Conservation (phyloP, 2,329 filamentous ascomycete species). For the Dactylonectria macrodidyma region DNA sequence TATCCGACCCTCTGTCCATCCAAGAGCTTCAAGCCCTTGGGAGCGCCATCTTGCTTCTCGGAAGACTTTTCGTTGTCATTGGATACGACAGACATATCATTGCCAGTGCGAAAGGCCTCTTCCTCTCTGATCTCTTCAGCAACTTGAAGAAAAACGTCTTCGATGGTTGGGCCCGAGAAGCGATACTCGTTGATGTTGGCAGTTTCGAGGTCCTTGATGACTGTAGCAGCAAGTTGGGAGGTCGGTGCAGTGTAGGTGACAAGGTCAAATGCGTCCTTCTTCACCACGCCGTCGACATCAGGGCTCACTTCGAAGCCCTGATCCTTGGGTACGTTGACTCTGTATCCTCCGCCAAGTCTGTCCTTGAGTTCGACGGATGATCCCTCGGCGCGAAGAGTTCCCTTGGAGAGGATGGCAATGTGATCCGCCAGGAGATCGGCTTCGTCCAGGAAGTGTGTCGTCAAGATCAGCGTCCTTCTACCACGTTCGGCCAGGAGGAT, state of each 20-base stretch:
- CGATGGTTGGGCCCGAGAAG: conserved; percentile 90
- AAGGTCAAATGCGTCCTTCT: conserved; percentile 77
- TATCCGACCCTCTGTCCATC: conserved; percentile 81
- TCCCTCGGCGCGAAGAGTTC: conserved; percentile 84
- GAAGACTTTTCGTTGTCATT: conserved; percentile 42
- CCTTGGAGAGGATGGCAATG: conserved; percentile 90
- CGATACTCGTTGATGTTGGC: conserved; percentile 82
- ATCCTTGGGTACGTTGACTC: conserved; percentile 80
- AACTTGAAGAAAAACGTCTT: conserved; percentile 91
- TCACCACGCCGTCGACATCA: conserved; percentile 69
- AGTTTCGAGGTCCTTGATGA: conserved; percentile 79
- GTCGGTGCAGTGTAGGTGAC: conserved; percentile 80
- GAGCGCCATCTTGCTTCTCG: conserved; percentile 46
- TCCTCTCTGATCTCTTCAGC: conserved; percentile 83
- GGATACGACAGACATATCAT: conserved; percentile 31
- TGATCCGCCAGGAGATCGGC: conserved; percentile 91
- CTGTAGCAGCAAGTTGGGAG: conserved; percentile 78
- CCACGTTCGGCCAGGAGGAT: conserved; percentile 90
- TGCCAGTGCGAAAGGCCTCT: conserved; percentile 50
- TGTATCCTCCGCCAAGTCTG: conserved; percentile 85
- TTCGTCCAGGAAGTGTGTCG: conserved; percentile 95
- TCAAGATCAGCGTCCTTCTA: conserved; percentile 85
- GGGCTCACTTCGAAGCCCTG: conserved; percentile 63
- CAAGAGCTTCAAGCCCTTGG: conserved; percentile 67
- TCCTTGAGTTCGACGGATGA: conserved; percentile 91